Evolutionary conservation across 2,329 filamentous ascomycete genomes (phyloP).

Genomic region (Cytospora mali): DNA sequence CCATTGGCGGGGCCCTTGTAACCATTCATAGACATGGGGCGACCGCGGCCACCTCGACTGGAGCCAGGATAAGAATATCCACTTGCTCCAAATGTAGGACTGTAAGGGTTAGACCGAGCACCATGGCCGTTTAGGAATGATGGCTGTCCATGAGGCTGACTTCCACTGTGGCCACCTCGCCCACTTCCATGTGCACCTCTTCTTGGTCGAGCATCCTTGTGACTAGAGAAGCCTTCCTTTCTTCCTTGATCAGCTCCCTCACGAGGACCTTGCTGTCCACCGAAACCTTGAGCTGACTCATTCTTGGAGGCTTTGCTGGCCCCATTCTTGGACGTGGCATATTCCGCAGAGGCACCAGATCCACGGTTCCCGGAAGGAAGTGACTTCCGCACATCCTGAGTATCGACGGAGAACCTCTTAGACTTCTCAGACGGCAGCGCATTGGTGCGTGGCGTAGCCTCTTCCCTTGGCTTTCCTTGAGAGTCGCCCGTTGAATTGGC

Average conservation of each 20-base stretch:
- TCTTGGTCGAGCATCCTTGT: constrained; percentile 24
- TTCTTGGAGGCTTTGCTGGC: constrained; percentile 22
- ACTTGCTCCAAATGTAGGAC: constrained; percentile 6
- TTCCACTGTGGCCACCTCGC: constrained; percentile 26
- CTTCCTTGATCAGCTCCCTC: constrained; percentile 22
- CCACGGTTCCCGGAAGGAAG: constrained; percentile 19
- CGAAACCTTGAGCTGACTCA: constrained; percentile 9
- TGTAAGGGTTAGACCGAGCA: constrained; percentile 23
- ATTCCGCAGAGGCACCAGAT: constrained; percentile 18
- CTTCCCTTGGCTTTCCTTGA: constrained; percentile 24
- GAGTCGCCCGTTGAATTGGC: constrained; percentile 13
- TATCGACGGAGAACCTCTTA: constrained; percentile 23
- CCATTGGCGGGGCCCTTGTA: constrained; percentile 29
- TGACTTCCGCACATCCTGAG: constrained; percentile 20
- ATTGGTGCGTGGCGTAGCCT: constrained; percentile 14
- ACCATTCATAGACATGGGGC: constrained; percentile 24
- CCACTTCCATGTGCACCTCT: constrained; percentile 24
- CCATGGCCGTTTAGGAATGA: constrained; percentile 27
- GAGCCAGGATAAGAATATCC: constrained; percentile 19
- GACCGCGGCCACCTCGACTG: constrained; percentile 46
- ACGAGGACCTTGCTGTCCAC: constrained; percentile 6
- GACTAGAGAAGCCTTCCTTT: constrained; percentile 22
- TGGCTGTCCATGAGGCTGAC: constrained; percentile 16
- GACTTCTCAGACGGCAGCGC: constrained; percentile 22
- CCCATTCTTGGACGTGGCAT: constrained; percentile 21